These are phyloP conservation scores for Sporothrix brasiliensis DNA, from an alignment of 2,329 filamentous ascomycete species.

Conservation along the genomic window DNA sequence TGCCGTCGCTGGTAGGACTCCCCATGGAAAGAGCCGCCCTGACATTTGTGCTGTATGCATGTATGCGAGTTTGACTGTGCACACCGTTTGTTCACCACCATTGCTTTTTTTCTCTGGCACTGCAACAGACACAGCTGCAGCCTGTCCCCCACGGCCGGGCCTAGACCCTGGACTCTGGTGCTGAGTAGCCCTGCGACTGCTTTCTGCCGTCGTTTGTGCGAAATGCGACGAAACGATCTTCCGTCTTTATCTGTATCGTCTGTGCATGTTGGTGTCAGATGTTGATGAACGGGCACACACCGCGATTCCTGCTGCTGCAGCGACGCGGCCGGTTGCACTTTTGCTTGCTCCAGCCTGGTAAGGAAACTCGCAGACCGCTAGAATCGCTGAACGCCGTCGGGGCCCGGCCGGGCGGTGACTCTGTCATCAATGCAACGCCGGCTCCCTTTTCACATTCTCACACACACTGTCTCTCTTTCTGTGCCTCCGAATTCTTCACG, in stretches of 20 bases:
- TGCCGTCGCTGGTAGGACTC: conserved; percentile 27
- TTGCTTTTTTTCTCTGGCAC: background rate
- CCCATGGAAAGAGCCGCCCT: background rate
- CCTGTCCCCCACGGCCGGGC: background rate
- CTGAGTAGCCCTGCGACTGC: background rate
- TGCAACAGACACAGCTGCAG: background rate
- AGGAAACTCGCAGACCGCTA: conserved; percentile 12
- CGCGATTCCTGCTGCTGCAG: background rate
- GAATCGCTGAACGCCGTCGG: background rate
- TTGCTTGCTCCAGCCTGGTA: background rate
- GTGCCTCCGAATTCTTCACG: background rate
- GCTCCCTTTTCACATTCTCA: no score
- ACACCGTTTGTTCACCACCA: conserved; percentile 10
- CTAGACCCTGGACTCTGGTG: background rate
- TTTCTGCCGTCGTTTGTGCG: background rate
- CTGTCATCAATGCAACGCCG: conserved; percentile 18
- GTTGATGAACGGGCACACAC: conserved; percentile 14
- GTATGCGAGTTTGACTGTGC: conserved; percentile 13
- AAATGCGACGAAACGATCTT: background rate
- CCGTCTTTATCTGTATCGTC: background rate
- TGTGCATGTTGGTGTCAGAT: conserved; percentile 4
- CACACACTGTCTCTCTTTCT: background rate
- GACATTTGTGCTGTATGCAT: background rate
- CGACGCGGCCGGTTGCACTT: conserved; percentile 12
- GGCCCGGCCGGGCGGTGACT: conserved; percentile 3